Evolutionary conservation across 176 grass and related monocot genomes (phyloP), one percentile per base, ranked within the genome.

Genomic region (Guadua angustifolia): DNA sequence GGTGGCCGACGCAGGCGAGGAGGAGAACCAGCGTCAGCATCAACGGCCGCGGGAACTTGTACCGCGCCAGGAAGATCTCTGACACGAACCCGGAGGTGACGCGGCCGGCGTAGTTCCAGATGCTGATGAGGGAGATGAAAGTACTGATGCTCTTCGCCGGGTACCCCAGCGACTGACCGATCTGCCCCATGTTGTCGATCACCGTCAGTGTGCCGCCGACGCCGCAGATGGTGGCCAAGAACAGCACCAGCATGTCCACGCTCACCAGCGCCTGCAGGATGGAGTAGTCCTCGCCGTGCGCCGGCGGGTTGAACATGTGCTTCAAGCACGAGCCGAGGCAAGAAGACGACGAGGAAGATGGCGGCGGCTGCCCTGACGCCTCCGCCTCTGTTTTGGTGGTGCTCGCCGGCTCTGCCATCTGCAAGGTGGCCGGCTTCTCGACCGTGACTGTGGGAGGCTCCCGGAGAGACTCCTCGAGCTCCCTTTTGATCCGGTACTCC

Each of bases 161-260:
- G 82, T 94, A 94, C 0, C 87, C 89, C 6, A 92, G 79, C 0
- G 92, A 92, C 21, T 90, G 84, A 0, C 92, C 92, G 78, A 94
- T 94, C 87, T 94, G 92, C 0, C 89, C 89, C 92, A 94, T 92
- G 84, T 94, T 94, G 82, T 94, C 92, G 85, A 94, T 94, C 0
- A 87, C 92, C 57, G 92, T 94, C 56, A 94, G 84, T 40, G 92
- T 94, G 69, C 89, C 89, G 33, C 92, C 92, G 1, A 94, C 87
- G 19, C 92, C 92, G 74, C 89, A 94, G 78, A 94, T 89, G 61
- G 87, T 92, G 1, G 92, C 81, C 11, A 94, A 58, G 85, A 94
- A 94, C 24, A 94, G 86, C 21, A 94, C 79, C 39, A 89, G 26
- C 92, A 94, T 94, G 86, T 94, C 92, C 22, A 94, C 42, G 88